Percentiles rank a stretch among this genome's conserved stretches.
Conservation (phyloP, 225 moss, liverwort and hornwort genomes). For the Bryum argenteum region DNA sequence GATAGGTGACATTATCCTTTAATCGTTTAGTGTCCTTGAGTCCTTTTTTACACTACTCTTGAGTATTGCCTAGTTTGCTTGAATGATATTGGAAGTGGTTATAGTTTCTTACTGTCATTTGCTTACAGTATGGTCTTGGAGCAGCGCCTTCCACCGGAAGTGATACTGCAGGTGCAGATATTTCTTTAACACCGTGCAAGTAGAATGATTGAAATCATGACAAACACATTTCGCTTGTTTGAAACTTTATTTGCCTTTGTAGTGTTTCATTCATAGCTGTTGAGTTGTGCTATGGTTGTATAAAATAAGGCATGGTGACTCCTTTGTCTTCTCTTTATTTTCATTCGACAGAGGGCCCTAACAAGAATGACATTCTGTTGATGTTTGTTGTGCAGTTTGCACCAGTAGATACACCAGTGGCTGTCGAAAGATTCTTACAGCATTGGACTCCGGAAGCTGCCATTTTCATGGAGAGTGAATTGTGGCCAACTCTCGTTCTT, state of each 20-base stretch:
- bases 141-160: slow-evolving; percentile 69
- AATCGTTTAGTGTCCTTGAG: background rate
- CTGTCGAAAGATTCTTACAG: slow-evolving; percentile 72
- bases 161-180: slow-evolving; percentile 76
- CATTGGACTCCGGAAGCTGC: slow-evolving; percentile 87
- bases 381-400: slow-evolving; percentile 66
- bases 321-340: background rate
- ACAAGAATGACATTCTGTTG: background rate
- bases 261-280: slow-evolving; percentile 1
- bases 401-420: slow-evolving; percentile 78
- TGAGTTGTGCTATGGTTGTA: slow-evolving; percentile 1
- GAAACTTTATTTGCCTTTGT: background rate
- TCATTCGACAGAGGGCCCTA: background rate
- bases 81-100: slow-evolving; percentile 1
- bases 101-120: slow-evolving; percentile 21
- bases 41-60: background rate
- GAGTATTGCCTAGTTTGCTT: background rate
- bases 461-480: slow-evolving; percentile 91
- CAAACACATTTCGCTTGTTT: background rate
- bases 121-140: slow-evolving; percentile 72
- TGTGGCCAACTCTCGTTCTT: slow-evolving; percentile 88
- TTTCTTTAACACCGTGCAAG: slow-evolving; percentile 25
- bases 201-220: slow-evolving; percentile 2
- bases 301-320: slow-evolving; percentile 5
- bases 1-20: background rate